A percentile compares a stretch with the other conserved stretches of the same genome.
Conservation (phyloP, 768 basidiomycete genomes). For the Psilocybe subaeruginosa region DNA sequence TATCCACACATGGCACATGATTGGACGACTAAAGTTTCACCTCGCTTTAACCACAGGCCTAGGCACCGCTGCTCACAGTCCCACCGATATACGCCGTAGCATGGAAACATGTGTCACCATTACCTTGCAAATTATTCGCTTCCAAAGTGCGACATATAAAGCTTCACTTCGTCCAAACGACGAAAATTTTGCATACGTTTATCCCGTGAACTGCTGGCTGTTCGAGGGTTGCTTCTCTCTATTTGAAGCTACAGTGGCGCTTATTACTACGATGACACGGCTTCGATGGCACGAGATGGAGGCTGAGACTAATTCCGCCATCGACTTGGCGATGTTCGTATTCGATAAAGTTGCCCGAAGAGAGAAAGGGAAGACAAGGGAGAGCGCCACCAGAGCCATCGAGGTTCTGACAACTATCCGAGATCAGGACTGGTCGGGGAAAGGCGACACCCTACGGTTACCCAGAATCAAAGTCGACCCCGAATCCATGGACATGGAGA, state of each 20-base stretch:
- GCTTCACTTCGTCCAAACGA: conserved; percentile 25
- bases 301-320: conserved; percentile 37
- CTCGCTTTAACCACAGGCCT: conserved; percentile 42
- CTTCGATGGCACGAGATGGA: conserved; percentile 40
- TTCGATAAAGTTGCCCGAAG: conserved; percentile 36
- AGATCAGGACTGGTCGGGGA: conserved; percentile 19
- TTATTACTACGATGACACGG: conserved; percentile 43
- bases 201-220: conserved; percentile 39
- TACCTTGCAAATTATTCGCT: conserved; percentile 44
- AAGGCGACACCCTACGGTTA: conserved; percentile 4
- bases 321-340: conserved; percentile 40
- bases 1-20: conserved; percentile 50
- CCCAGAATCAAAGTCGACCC: conserved; percentile 22
- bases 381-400: conserved; percentile 41
- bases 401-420: conserved; percentile 35
- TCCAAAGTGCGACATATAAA: conserved; percentile 43
- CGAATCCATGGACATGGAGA: conserved; percentile 11
- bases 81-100: conserved; percentile 31
- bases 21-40: conserved; percentile 47
- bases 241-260: conserved; percentile 50
- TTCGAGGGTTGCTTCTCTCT: conserved; percentile 48
- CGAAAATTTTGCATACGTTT: conserved; percentile 20
- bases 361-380: conserved; percentile 37
- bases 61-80: conserved; percentile 25
- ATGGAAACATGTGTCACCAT: conserved; percentile 40